Percentiles rank a stretch among this genome's conserved stretches.
Conservation (phyloP, 2,329 filamentous ascomycete species). For the Fusarium devonianum region DNA sequence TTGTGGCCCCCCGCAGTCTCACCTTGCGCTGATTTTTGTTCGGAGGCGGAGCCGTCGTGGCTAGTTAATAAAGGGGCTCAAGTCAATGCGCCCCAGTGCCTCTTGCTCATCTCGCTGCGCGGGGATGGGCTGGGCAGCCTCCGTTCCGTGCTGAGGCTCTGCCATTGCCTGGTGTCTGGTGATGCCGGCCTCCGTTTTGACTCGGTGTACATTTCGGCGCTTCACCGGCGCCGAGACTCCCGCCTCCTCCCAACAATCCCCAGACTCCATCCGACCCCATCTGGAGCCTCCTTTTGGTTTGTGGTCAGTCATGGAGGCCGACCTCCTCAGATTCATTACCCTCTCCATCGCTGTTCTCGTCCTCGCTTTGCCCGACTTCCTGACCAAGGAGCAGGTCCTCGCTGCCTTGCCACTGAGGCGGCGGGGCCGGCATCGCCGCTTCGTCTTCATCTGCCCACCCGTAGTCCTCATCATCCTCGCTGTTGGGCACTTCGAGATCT, state of each 20-base stretch:
- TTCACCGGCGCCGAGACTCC: constrained; percentile 42
- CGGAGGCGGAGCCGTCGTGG: constrained; percentile 26
- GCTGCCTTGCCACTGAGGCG: constrained; percentile 73
- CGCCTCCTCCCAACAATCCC: constrained; percentile 23
- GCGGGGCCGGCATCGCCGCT: constrained; percentile 63
- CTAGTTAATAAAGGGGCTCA: constrained; percentile 37
- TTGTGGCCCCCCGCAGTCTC: constrained; percentile 32
- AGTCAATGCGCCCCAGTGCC: constrained; percentile 17
- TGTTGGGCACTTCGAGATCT: constrained; percentile 66
- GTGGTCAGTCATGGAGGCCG: constrained; percentile 32
- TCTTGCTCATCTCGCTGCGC: constrained; percentile 31
- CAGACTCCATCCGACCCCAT: constrained; percentile 29
- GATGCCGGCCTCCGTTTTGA: constrained; percentile 22
- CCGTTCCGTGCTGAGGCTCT: constrained; percentile 27
- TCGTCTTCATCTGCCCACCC: constrained; percentile 75
- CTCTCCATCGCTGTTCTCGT: constrained; percentile 36
- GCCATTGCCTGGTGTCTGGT: constrained; percentile 20
- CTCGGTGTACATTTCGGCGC: constrained; percentile 41
- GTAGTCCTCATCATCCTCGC: constrained; percentile 73
- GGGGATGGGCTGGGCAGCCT: constrained; percentile 9
- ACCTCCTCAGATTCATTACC: constrained; percentile 29
- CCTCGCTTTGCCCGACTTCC: constrained; percentile 52
- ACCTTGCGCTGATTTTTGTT: constrained; percentile 32
- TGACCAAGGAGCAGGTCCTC: constrained; percentile 67
- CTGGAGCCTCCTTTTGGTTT: constrained; percentile 32